These are phyloP conservation scores for Heliamphora pulchella DNA, from an alignment of 179 eudicot species.

Conservation along the genomic window DNA sequence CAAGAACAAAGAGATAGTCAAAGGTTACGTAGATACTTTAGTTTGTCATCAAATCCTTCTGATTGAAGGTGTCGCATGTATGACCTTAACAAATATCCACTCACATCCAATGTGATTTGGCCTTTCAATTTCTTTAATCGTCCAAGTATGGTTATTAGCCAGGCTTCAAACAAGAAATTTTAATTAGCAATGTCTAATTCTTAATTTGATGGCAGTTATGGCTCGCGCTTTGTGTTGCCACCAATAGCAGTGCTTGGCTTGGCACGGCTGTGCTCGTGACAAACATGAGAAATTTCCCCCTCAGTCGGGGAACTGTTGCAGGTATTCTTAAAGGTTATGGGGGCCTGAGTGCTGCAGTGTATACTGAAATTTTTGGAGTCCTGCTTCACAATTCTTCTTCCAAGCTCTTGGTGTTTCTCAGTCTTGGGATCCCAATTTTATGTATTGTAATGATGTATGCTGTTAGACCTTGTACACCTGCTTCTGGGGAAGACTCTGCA, in stretches of 20 bases:
- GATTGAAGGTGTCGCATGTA: not conserved
- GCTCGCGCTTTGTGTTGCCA: constrained; percentile 70
- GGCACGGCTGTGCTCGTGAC: constrained; percentile 77
- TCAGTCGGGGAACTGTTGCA: constrained; percentile 75
- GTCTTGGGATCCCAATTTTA: constrained; percentile 61
- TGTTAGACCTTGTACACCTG: constrained; percentile 80
- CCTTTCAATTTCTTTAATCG: not conserved
- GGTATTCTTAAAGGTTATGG: constrained; percentile 83
- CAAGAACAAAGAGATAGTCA: no score
- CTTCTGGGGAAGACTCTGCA: constrained; percentile 54
- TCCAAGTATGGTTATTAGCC: not conserved
- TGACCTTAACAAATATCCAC: not conserved
- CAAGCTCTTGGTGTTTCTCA: constrained; percentile 52
- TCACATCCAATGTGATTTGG: not conserved
- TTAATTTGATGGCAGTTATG: constrained; percentile 50
- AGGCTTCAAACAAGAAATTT: not conserved
- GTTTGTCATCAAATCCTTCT: not conserved
- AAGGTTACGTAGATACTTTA: not conserved
- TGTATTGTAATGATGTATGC: constrained; percentile 66
- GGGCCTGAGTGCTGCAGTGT: constrained; percentile 84
- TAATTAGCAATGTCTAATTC: not conserved
- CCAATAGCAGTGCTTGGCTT: constrained; percentile 84
- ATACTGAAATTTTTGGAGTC: constrained; percentile 56
- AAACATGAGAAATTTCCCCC: constrained; percentile 90
- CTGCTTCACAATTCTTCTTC: constrained; percentile 55